Percentiles rank a stretch among this genome's conserved stretches.
Evolutionary conservation across 2,329 filamentous ascomycete genomes (phyloP).

Genomic region (Fusarium abutilonis): DNA sequence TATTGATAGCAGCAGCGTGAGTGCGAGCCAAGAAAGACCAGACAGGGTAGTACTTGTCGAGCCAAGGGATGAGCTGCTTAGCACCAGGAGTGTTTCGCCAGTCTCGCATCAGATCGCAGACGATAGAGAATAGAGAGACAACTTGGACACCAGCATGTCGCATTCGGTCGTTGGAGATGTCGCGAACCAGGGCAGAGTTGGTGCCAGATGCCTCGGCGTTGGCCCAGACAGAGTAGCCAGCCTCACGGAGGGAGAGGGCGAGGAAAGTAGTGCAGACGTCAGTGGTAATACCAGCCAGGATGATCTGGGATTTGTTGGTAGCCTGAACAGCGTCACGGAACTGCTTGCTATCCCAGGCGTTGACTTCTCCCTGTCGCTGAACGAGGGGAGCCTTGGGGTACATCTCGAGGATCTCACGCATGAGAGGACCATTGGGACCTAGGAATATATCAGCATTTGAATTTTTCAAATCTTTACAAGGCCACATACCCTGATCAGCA

Average conservation of each 20-base stretch:
- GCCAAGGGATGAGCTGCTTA: conserved; percentile 67
- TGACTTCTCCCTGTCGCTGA: conserved; percentile 75
- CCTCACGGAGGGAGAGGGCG: conserved; percentile 74
- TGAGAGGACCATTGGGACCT: conserved; percentile 77
- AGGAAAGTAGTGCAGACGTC: conserved; percentile 81
- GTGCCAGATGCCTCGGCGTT: conserved; percentile 78
- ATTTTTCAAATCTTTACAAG: rapidly evolving
- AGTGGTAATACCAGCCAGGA: conserved; percentile 76
- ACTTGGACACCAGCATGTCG: conserved; percentile 71
- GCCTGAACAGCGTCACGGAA: conserved; percentile 73
- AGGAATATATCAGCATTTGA: neutral
- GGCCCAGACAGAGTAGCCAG: conserved; percentile 78
- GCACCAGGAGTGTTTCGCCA: conserved; percentile 68
- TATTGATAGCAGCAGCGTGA: conserved; percentile 68
- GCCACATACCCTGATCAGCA: conserved; percentile 56
- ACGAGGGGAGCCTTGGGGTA: conserved; percentile 74
- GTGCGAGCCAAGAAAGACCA: conserved; percentile 71
- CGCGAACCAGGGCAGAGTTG: conserved; percentile 67
- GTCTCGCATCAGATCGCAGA: conserved; percentile 76
- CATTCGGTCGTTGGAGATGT: conserved; percentile 74
- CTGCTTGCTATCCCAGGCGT: conserved; percentile 79
- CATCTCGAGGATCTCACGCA: conserved; percentile 74
- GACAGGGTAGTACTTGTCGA: conserved; percentile 71
- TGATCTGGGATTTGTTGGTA: conserved; percentile 73
- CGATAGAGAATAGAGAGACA: conserved; percentile 69